Base-by-base conservation (phyloP, 148 eudicot genomes). In the Rhododendron henanense region DNA sequence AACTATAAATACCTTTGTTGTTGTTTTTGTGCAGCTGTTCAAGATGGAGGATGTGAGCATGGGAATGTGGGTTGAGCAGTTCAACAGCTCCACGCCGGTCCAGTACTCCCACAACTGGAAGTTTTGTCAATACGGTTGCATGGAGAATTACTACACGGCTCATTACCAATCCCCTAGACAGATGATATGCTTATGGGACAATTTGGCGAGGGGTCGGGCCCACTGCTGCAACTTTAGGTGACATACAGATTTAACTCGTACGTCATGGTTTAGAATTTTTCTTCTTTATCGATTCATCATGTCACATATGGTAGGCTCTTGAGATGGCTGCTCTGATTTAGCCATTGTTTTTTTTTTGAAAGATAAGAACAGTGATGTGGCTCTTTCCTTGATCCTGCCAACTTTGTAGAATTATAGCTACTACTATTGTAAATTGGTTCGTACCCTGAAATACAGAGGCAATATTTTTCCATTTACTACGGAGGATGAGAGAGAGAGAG, bases 41-140 rank as follows among this genome's bases (percentile, higher is more conserved):
- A 96, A 96, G 90, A 96, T 96, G 99, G 99, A 96, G 90, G 99
- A 96, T 84, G 99, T 96, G 89, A 96, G 99, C 94, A 95, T 96
- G 99, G 99, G 99, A 55, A 95, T 95, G 99, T 96, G 99, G 99
- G 97, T 96, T 7, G 95, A 96, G 90, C 94, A 96, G 90, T 94
- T 94, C 86, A 96, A 96, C 88, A 94, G 96, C 90, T 91, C 99
- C 23, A 90, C 84, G 5, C 89, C 77, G 0, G 99, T 96, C 14
- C 94, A 95, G 44, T 96, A 96, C 86, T 90, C 95, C 48, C 99
- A 96, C 89, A 95, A 87, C 89, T 95, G 95, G 95, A 96, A 94
- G 89, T 96, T 92, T 84, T 96, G 98, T 76, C 99, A 96, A 84
- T 95, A 95, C 47, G 99, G 99, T 6, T 96, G 99, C 91, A 87